Percentiles rank a stretch among this genome's conserved stretches.
These are phyloP conservation scores for Blastocystis sp. DNA, from an alignment of 352 stramenopile species.

Conservation along the genomic window DNA sequence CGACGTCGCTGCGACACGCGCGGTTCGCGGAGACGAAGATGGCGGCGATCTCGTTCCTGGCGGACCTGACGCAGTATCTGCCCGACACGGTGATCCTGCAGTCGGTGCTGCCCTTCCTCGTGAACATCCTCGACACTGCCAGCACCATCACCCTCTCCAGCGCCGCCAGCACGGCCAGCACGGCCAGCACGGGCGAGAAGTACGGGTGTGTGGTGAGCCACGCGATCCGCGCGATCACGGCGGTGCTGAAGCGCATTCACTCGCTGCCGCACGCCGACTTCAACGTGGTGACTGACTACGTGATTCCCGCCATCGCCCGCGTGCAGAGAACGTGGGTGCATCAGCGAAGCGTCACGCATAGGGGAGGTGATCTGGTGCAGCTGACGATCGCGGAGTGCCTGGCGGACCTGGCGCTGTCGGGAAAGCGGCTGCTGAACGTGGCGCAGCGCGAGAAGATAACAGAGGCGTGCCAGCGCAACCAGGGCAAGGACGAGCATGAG, in stretches of 20 bases:
- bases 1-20: conserved; percentile 56
- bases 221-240: conserved; percentile 39
- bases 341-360: not conserved
- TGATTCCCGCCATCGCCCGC: conserved; percentile 1
- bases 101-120: conserved; percentile 79
- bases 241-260: conserved; percentile 16
- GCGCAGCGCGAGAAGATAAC: conserved; percentile 48
- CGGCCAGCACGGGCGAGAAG: conserved; percentile 4
- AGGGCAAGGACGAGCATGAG: not conserved
- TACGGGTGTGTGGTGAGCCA: not conserved
- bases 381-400: conserved; percentile 62
- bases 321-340: conserved; percentile 1
- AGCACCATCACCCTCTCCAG: not conserved
- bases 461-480: conserved; percentile 17
- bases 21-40: conserved; percentile 69
- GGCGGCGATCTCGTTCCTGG: conserved; percentile 50
- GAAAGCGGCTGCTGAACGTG: conserved; percentile 50
- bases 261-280: conserved; percentile 28
- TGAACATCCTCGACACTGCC: conserved; percentile 46
- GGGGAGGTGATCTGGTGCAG: conserved; percentile 6
- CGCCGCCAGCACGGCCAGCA: not conserved
- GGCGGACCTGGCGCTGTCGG: conserved; percentile 42
- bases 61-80: conserved; percentile 55
- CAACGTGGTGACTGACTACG: conserved; percentile 39
- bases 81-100: conserved; percentile 84